Evolutionary conservation across 2,329 filamentous ascomycete species (phyloP).

Genomic region (Trichoderma cornu-damae): DNA sequence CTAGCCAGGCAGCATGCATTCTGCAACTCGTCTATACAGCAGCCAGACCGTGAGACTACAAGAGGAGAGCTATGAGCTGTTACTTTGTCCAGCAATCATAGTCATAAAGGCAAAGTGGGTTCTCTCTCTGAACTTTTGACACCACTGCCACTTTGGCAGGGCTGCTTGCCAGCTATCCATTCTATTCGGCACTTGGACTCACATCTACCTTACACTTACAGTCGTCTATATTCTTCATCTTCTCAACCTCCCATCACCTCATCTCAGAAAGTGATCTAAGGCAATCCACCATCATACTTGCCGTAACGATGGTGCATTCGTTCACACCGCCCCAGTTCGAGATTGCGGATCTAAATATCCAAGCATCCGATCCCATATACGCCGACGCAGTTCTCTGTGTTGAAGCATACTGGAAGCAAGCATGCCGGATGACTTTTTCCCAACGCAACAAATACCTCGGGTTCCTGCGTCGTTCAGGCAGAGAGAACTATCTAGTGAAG

Average conservation of each 20-base stretch:
- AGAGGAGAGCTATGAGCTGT: not conserved
- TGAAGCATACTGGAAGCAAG: not conserved
- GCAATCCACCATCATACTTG: no score
- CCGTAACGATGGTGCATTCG: not conserved
- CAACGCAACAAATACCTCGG: not conserved
- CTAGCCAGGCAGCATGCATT: not conserved
- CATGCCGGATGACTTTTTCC: not conserved
- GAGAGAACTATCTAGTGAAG: not conserved
- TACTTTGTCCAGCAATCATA: not conserved
- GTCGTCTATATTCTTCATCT: not conserved
- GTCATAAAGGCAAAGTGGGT: not conserved
- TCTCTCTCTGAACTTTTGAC: not conserved
- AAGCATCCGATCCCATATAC: not conserved
- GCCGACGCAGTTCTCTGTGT: not conserved
- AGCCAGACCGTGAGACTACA: not conserved
- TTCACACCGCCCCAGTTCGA: not conserved
- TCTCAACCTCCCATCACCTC: no score
- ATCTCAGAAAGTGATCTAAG: no score
- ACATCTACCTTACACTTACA: not conserved
- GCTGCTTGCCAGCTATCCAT: not conserved
- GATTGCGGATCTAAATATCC: not conserved
- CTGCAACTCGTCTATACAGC: not conserved
- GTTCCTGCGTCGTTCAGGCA: not conserved
- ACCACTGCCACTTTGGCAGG: not conserved
- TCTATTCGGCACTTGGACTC: not conserved